Conservation (phyloP, 768 basidiomycete species). For the Lactarius psammicola region DNA sequence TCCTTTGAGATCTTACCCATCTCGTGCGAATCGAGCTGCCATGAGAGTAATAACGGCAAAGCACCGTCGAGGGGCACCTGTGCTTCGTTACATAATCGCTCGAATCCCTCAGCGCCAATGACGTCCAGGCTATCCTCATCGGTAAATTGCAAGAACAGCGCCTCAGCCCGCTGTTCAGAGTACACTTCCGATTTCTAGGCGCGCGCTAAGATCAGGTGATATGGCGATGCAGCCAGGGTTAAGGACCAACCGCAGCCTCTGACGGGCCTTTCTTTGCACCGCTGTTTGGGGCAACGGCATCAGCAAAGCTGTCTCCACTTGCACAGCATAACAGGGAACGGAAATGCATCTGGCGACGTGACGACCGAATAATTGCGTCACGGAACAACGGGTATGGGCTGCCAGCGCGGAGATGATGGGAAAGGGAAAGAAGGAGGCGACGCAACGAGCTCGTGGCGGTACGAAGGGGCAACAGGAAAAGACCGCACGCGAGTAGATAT, state of each 20-base stretch:
- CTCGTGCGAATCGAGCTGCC: slow-evolving; percentile 68
- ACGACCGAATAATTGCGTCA: slow-evolving; percentile 11
- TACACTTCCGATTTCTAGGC: slow-evolving; percentile 42
- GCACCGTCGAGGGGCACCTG: slow-evolving; percentile 73
- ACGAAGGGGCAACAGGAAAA: slow-evolving; percentile 8
- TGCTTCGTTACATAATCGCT: slow-evolving; percentile 65
- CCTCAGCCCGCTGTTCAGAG: slow-evolving; percentile 46
- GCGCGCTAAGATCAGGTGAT: slow-evolving; percentile 15
- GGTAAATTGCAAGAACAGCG: slow-evolving; percentile 61
- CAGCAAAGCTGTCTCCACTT: slow-evolving; percentile 17
- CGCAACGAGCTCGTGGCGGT: slow-evolving; percentile 10
- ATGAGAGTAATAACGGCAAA: slow-evolving; percentile 68
- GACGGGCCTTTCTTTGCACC: slow-evolving; percentile 11
- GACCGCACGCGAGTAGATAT: slow-evolving; percentile 16
- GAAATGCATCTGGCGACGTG: slow-evolving; percentile 24
- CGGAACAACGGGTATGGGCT: slow-evolving; percentile 14
- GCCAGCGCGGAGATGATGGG: slow-evolving; percentile 22
- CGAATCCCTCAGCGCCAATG: slow-evolving; percentile 74
- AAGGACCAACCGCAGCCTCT: slow-evolving; percentile 11
- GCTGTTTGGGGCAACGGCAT: slow-evolving; percentile 16
- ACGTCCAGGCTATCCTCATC: slow-evolving; percentile 49
- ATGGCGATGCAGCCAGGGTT: background rate
- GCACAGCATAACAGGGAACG: slow-evolving; percentile 25
- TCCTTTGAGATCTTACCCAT: slow-evolving; percentile 68
- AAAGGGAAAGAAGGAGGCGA: slow-evolving; percentile 12